phyloP scores from a whole-genome alignment of 305 asterid genomes.

The Ilex paraguariensis region DNA sequence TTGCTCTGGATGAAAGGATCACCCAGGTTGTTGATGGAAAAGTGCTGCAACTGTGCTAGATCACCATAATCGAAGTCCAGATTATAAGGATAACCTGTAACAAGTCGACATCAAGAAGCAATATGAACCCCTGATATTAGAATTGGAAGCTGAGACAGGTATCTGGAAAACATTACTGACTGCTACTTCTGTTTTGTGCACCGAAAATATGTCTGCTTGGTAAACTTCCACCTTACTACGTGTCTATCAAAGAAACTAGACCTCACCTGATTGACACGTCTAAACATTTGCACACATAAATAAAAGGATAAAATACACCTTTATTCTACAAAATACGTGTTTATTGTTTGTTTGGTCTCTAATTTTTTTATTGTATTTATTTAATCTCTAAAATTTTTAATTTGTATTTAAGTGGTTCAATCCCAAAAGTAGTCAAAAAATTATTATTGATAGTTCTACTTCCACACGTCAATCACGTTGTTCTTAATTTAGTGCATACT shows the following conservation, averaged over 20 bases:
- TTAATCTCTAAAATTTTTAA: too few relatives aligned
- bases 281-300: background rate
- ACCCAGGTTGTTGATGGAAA: slow-evolving; percentile 19
- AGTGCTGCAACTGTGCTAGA: slow-evolving; percentile 14
- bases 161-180: background rate
- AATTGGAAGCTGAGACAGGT: background rate
- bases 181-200: background rate
- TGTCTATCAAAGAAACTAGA: background rate
- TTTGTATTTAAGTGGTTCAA: too few relatives aligned
- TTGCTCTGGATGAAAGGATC: slow-evolving; percentile 21
- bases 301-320: too few relatives aligned
- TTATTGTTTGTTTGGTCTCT: background rate
- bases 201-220: background rate
- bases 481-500: too few relatives aligned
- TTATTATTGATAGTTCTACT: too few relatives aligned
- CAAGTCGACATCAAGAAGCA: background rate
- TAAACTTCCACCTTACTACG: too few relatives aligned
- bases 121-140: background rate
- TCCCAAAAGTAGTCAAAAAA: too few relatives aligned
- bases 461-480: too few relatives aligned
- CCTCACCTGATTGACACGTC: background rate
- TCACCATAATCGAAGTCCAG: slow-evolving; percentile 18
- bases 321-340: background rate
- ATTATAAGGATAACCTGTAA: slow-evolving; percentile 17
- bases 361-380: too few relatives aligned